phyloP scores from a whole-genome alignment of 805 yeast genomes.

The Aciculoconidium aculeatum region DNA sequence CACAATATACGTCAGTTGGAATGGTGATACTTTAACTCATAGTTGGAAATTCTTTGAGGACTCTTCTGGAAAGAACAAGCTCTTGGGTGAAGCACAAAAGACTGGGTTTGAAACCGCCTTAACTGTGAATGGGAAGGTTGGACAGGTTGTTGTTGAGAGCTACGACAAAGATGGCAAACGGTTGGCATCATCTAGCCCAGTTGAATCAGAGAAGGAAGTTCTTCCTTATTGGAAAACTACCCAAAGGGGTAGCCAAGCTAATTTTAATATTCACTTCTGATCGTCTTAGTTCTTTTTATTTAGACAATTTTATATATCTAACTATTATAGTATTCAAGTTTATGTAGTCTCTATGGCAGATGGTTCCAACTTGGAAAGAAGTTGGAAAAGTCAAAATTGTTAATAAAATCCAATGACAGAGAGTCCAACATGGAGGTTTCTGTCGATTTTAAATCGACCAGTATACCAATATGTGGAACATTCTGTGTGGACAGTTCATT shows the following conservation, averaged over 20 bases:
- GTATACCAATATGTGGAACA: not conserved
- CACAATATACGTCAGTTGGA: slow-evolving; percentile 28
- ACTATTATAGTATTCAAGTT: too few relatives aligned
- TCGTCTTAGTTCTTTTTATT: too few relatives aligned
- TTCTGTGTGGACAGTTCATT: slow-evolving; percentile 1
- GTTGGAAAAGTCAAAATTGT: slow-evolving; percentile 12
- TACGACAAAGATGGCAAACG: slow-evolving; percentile 10
- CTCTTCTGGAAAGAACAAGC: slow-evolving; percentile 8
- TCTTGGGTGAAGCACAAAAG: slow-evolving; percentile 14
- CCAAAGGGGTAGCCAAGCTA: not conserved
- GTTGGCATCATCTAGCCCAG: slow-evolving; percentile 9
- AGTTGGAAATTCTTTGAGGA: slow-evolving; percentile 22
- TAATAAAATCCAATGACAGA: slow-evolving; percentile 14
- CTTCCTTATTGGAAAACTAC: not conserved
- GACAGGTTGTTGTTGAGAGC: slow-evolving; percentile 12
- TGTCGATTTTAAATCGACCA: slow-evolving; percentile 1
- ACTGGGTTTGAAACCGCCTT: slow-evolving; percentile 25
- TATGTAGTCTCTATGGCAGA: too few relatives aligned
- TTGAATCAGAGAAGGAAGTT: slow-evolving; percentile 4
- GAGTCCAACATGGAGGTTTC: too few relatives aligned
- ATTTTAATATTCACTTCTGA: too few relatives aligned
- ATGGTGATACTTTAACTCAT: slow-evolving; percentile 32
- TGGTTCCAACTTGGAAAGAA: slow-evolving; percentile 16
- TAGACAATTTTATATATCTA: too few relatives aligned
- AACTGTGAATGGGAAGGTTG: slow-evolving; percentile 2